phyloP scores from a whole-genome alignment of 169 alveolate species.

The Plasmodium gaboni region DNA sequence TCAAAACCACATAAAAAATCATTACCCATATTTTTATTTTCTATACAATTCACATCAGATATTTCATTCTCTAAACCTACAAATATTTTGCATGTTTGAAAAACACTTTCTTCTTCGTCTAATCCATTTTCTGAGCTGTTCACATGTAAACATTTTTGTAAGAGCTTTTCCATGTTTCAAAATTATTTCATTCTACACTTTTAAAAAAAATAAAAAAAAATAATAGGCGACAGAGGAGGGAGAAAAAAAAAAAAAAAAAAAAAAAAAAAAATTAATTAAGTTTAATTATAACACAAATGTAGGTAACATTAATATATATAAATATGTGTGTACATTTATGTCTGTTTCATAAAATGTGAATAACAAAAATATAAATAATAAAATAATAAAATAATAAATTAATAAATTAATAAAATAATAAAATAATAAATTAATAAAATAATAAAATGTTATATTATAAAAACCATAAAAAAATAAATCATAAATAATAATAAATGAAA shows the following conservation, averaged over 20 bases:
- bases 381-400: too few species aligned
- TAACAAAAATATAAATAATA: too few species aligned
- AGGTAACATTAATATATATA: too few species aligned
- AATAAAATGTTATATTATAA: too few species aligned
- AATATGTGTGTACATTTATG: too few species aligned
- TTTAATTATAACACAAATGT: too few species aligned
- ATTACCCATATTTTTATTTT: slow-evolving; percentile 10
- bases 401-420: too few species aligned
- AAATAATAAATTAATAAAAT: too few species aligned
- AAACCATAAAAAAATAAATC: too few species aligned
- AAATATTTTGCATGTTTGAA: slow-evolving; percentile 24
- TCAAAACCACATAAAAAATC: slow-evolving; percentile 52
- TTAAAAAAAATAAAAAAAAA: background rate
- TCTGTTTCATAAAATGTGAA: too few species aligned
- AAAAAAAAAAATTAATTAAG: background rate
- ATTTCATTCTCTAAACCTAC: slow-evolving; percentile 12
- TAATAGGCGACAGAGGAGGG: background rate
- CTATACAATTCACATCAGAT: slow-evolving; percentile 30
- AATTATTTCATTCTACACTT: slow-evolving; percentile 4
- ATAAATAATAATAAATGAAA: too few species aligned
- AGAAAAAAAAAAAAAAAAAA: background rate
- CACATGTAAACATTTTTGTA: slow-evolving; percentile 41
- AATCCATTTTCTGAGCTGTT: background rate
- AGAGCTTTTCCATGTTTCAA: slow-evolving; percentile 23
- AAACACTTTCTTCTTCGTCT: slow-evolving; percentile 34